Evolutionary conservation across 805 yeast species (phyloP), one percentile per base, ranked within the genome.

Genomic region (Sugiyamaella smithiae): DNA sequence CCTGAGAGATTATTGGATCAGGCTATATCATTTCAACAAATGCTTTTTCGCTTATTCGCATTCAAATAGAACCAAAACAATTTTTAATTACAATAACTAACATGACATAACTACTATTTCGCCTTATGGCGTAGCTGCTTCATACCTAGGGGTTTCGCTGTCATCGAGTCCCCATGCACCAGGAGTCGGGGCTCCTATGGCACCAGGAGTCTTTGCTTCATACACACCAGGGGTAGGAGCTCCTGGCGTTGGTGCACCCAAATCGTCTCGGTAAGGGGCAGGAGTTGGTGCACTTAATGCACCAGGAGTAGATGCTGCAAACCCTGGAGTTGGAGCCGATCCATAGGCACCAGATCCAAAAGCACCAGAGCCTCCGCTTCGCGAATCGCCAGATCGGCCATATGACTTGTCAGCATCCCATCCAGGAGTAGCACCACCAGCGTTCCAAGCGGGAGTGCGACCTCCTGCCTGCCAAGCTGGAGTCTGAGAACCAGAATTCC

Each of bases 401-500:
- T 57, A 57, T 14, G 55, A 45, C 2, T 48, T 40, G 12, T 43
- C 40, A 5, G 71, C 66, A 54, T 63, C 60, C 68, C 68, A 65
- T 1, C 66, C 59, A 1, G 67, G 67, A 4, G 69, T 64, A 1
- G 75, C 75, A 14, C 71, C 57, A 16, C 16, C 41, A n/a, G 63
- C 58, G 38, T 55, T 54, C 72, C 74, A 70, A 14, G 70, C 67
- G 3, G 81, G 74, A 19, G 73, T 68, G 26, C 72, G 70, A 20
- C 69, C 53, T 53, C 72, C 56, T 44, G 66, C 66, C 49, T 63
- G 57, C 72, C 75, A 72, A 1, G 78, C 75, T 1, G 79, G 77
- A 1, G 77, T 72, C 42, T 63, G 64, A 19, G 68, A 67, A 4
- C 75, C 76, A 60, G 62, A 61, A 24, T 62, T 61, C 84, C 85